Percentiles rank a stretch among this genome's conserved stretches.
Conservation (phyloP, 495 filamentous ascomycete species). For the Geopyxis carbonaria region DNA sequence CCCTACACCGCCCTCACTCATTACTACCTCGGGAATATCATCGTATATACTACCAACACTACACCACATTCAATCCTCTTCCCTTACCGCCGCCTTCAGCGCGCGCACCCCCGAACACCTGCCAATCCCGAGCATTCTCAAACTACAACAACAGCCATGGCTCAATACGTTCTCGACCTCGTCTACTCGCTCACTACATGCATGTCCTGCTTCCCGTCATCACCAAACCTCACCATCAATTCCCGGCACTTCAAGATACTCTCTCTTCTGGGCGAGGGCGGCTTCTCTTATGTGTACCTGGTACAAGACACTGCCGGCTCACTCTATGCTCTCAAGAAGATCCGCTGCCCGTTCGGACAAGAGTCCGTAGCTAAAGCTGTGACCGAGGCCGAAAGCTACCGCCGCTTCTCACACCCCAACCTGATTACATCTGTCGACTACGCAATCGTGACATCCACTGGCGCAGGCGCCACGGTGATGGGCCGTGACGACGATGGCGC, state of each 20-base stretch:
- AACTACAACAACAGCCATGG: constrained; percentile 36
- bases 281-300: constrained; percentile 96
- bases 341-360: constrained; percentile 89
- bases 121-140: constrained; percentile 10
- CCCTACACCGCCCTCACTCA: no score
- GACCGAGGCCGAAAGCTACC: constrained; percentile 93
- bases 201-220: constrained; percentile 85
- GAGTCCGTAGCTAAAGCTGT: constrained; percentile 87
- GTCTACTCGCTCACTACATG: constrained; percentile 84
- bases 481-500: constrained; percentile 43
- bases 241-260: constrained; percentile 87
- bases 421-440: constrained; percentile 90
- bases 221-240: constrained; percentile 89
- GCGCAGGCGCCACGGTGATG: constrained; percentile 14
- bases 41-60: no score
- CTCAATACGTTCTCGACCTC: constrained; percentile 72
- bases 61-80: no score
- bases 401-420: constrained; percentile 63
- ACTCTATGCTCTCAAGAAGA: constrained; percentile 93
- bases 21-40: no score
- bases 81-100: not conserved
- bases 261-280: constrained; percentile 83
- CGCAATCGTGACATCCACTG: constrained; percentile 41
- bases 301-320: constrained; percentile 77
- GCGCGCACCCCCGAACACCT: not conserved